Evolutionary conservation across 805 yeast species (phyloP).

Genomic region (Komagataella ulmi): DNA sequence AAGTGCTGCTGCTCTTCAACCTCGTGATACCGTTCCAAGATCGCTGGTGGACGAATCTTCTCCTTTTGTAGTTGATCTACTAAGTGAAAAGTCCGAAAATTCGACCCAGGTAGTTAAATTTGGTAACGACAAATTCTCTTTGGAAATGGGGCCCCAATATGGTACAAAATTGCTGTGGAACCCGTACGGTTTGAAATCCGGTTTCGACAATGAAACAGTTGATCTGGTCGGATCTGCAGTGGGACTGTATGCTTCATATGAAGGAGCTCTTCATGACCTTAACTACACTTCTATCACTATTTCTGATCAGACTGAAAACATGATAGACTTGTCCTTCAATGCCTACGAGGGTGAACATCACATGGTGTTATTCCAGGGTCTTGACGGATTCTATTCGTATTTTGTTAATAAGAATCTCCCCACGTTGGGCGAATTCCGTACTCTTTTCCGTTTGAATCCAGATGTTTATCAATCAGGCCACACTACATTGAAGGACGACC

Average conservation of each 20-base stretch:
- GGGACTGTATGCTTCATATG: background rate
- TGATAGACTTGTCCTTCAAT: background rate
- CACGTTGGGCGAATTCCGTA: background rate
- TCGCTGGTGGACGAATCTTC: background rate
- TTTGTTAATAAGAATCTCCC: background rate
- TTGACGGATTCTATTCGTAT: background rate
- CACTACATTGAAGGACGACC: background rate
- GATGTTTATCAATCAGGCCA: background rate
- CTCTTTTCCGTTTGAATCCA: background rate
- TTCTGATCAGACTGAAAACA: background rate
- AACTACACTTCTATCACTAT: background rate
- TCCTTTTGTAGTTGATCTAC: background rate
- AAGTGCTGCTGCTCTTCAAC: background rate
- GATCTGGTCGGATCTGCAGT: background rate
- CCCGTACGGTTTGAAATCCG: background rate
- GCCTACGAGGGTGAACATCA: background rate
- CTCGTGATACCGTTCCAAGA: background rate
- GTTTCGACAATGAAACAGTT: background rate
- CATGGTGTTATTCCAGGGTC: background rate
- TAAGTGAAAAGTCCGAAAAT: background rate
- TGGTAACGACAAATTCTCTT: background rate
- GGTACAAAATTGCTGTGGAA: background rate
- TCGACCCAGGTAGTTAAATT: background rate
- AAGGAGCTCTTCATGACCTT: background rate
- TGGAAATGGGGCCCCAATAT: background rate